phyloP scores from a whole-genome alignment of 2,329 filamentous ascomycete species.

The Fusarium hostae region DNA sequence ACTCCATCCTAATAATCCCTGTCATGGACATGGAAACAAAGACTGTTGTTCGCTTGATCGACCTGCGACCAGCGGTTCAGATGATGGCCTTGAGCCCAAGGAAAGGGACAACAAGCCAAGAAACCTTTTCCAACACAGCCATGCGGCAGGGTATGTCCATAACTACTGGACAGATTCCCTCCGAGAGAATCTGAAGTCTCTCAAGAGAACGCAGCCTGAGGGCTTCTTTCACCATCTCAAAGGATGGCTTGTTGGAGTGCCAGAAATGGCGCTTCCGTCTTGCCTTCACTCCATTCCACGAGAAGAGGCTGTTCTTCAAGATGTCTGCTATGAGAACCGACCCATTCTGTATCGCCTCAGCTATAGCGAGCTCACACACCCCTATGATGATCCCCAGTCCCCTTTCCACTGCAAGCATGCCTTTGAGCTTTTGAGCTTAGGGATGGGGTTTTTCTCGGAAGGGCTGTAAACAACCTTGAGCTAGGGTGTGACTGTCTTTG shows the following conservation, averaged over 20 bases:
- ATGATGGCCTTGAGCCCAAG: conserved; percentile 56
- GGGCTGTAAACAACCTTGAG: conserved; percentile 74
- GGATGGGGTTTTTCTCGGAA: conserved; percentile 70
- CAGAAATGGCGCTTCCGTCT: conserved; percentile 77
- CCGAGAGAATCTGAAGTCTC: conserved; percentile 70
- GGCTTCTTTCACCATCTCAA: conserved; percentile 71
- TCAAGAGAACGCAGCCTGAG: conserved; percentile 77
- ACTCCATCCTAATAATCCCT: conserved; percentile 47
- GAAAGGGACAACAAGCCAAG: conserved; percentile 52
- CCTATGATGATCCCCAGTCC: conserved; percentile 72
- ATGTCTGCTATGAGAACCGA: conserved; percentile 73
- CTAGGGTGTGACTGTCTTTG: conserved; percentile 78
- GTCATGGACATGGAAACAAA: conserved; percentile 67
- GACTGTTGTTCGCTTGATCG: conserved; percentile 67
- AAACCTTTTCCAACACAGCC: conserved; percentile 48
- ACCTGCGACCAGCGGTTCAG: conserved; percentile 60
- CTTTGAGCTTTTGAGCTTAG: conserved; percentile 81
- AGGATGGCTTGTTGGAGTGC: conserved; percentile 63
- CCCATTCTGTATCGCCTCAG: conserved; percentile 74
- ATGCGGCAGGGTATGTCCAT: conserved; percentile 58
- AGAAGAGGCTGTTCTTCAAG: conserved; percentile 76
- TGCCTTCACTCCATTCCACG: conserved; percentile 69
- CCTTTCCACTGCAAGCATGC: conserved; percentile 77
- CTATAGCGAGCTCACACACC: conserved; percentile 76
- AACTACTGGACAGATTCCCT: conserved; percentile 60